Base-by-base conservation (phyloP, 108 stramenopile genomes). In the Pseudonitzschia pungens region DNA sequence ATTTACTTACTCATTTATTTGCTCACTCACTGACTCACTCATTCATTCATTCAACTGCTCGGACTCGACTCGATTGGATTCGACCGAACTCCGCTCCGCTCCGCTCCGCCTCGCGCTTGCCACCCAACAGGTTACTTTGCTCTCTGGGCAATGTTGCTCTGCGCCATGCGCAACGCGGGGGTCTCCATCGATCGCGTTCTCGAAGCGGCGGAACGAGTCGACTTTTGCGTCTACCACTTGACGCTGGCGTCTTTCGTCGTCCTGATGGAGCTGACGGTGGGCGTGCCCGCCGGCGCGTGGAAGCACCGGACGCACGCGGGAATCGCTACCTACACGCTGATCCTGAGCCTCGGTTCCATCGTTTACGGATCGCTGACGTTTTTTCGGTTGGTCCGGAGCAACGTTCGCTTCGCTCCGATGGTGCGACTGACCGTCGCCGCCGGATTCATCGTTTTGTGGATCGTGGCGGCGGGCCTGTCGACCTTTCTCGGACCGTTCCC, bases 401-500 rank as follows among this genome's bases (percentile, higher is more conserved):
- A 31, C 20, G 12, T 12, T n/a, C 26, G 32, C 26, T 15, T 62
- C 40, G 60, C 14, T 62, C 32, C 60, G 11, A 62, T 14, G n/a
- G 7, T 62, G 15, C 60, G 40, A 16, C 20, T 62, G 40, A 6
- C 2, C n/a, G 2, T 33, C 10, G 2, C 29, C 9, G 8, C 7
- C 4, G 29, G 10, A 6, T 33, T 62, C 40, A 4, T 62, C 29
- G 20, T 62, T 40, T 33, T 62, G n/a, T 62, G 60, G 60, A n/a
- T 62, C 14, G n/a, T 62, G 14, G 60, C 60, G 3, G 60, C 60
- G n/a, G 26, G 14, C 29, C 16, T 62, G 18, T 14, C 36, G 6
- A 62, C 60, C 26, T 24, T 62, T 33, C 14, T 62, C 29, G 60
- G 60, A n/a, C 60, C 60, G 11, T 62, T 62, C n/a, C 14, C 11